Evolutionary conservation across 495 filamentous ascomycete species (phyloP).

Genomic region (Amniculicola lignicola): DNA sequence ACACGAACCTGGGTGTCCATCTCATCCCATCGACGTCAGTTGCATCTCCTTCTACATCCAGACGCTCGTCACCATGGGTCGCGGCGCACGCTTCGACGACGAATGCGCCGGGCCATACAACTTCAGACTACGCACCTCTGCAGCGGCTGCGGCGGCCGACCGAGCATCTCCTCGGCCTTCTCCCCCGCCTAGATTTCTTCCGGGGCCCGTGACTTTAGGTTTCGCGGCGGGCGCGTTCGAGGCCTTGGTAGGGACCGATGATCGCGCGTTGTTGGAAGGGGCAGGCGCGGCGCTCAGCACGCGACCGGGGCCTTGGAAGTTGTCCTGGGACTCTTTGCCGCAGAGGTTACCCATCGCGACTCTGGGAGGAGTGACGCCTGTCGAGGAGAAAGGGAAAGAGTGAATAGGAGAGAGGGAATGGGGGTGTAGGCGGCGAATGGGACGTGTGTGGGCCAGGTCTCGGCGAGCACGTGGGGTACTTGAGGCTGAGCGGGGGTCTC

Average conservation of each 20-base stretch:
- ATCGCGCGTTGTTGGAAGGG: constrained; percentile 11
- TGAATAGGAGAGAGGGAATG: neutral
- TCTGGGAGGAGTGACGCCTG: neutral
- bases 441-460: neutral
- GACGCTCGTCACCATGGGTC: constrained; percentile 19
- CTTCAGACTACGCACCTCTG: constrained; percentile 28
- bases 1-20: neutral
- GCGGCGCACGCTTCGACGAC: neutral
- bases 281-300: constrained; percentile 17
- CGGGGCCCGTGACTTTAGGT: constrained; percentile 16
- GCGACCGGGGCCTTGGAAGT: constrained; percentile 27
- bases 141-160: constrained; percentile 24
- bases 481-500: too few relatives aligned
- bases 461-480: neutral
- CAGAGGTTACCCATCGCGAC: constrained; percentile 25
- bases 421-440: neutral
- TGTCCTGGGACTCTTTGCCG: constrained; percentile 27
- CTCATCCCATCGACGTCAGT: too few relatives aligned
- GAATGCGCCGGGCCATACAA: neutral
- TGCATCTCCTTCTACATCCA: constrained; percentile 21
- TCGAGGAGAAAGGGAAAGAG: neutral
- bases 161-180: constrained; percentile 9
- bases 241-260: constrained; percentile 20
- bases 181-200: constrained; percentile 9
- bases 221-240: neutral